Percentiles rank a stretch among this genome's conserved stretches.
Evolutionary conservation across 345 rosid genomes (phyloP).

Genomic region (Salix suchowensis): DNA sequence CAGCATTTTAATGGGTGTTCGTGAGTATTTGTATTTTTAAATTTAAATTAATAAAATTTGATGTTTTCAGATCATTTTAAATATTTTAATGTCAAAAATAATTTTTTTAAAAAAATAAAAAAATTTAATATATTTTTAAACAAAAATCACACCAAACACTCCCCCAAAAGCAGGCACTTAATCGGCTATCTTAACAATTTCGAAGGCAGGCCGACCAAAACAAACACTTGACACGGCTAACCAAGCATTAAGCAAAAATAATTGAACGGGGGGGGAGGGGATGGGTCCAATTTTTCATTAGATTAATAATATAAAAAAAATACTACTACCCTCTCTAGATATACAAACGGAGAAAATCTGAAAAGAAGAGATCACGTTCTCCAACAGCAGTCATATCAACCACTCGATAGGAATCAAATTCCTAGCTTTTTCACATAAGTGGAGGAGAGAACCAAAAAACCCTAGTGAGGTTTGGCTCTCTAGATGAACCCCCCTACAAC

Average conservation of each 20-base stretch:
- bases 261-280: background rate
- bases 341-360: slow-evolving; percentile 25
- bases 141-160: too few species aligned
- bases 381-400: slow-evolving; percentile 9
- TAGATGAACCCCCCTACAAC: slow-evolving; percentile 11
- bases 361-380: slow-evolving; percentile 22
- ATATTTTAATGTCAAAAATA: too few species aligned
- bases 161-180: too few species aligned
- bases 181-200: too few species aligned
- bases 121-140: too few species aligned
- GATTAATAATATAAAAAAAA: background rate
- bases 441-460: background rate
- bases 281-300: slow-evolving; percentile 7
- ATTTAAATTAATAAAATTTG: too few species aligned
- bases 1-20: too few species aligned
- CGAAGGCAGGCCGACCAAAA: too few species aligned
- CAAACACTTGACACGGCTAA: background rate
- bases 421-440: slow-evolving; percentile 24
- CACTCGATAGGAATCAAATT: slow-evolving; percentile 38
- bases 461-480: slow-evolving; percentile 23
- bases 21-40: too few species aligned
- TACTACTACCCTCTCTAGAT: slow-evolving; percentile 28
- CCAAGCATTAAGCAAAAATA: background rate
- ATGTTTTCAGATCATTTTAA: too few species aligned
- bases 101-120: too few species aligned